Evolutionary conservation across 257 asterid genomes (phyloP).

Genomic region (Solanum clarkiae): DNA sequence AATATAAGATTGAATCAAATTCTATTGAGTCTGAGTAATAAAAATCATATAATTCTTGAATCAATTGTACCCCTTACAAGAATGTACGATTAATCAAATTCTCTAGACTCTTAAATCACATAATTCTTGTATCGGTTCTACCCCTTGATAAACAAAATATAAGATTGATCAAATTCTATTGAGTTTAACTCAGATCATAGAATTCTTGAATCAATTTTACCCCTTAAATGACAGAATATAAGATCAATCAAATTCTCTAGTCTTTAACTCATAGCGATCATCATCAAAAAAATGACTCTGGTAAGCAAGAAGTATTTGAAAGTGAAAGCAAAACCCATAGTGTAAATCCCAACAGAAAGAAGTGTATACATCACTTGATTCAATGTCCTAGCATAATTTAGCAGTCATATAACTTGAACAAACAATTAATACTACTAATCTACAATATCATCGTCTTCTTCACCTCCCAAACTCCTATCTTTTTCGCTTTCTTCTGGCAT

Average conservation of each 20-base stretch:
- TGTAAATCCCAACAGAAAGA: not conserved
- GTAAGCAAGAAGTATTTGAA: too few species aligned
- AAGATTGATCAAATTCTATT: not conserved
- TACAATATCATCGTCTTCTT: not conserved
- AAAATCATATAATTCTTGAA: not conserved
- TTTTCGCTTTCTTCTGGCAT: not conserved
- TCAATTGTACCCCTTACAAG: too few species aligned
- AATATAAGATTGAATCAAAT: not conserved
- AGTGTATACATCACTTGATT: not conserved
- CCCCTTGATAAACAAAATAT: not conserved
- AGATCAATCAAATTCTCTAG: not conserved
- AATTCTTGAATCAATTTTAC: not conserved
- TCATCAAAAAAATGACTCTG: not conserved
- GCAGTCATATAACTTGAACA: not conserved
- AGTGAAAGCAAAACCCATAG: not conserved
- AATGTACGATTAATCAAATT: not conserved
- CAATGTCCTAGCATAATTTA: not conserved
- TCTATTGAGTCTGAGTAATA: too few species aligned
- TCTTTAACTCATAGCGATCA: not conserved
- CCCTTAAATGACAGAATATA: not conserved
- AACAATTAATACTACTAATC: not conserved
- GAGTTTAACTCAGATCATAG: not conserved
- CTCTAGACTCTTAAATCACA: too few species aligned
- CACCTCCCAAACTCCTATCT: not conserved
- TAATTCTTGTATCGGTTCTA: too few species aligned